phyloP scores from a whole-genome alignment of 257 asterid species.

The Schizonepeta tenuifolia region DNA sequence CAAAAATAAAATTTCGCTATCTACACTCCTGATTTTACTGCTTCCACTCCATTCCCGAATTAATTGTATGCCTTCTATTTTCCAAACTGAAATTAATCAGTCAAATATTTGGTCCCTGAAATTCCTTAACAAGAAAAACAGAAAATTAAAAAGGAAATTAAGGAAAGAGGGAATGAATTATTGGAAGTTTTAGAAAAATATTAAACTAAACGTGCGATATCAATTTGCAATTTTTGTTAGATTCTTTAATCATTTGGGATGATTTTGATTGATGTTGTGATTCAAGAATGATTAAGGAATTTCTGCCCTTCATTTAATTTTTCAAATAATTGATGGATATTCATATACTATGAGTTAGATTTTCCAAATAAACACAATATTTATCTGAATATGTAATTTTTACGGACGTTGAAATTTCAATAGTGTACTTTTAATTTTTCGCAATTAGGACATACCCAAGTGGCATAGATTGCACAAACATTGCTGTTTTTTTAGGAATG shows the following conservation, averaged over 20 bases:
- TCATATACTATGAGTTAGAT: background rate
- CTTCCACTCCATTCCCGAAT: conserved; percentile 25
- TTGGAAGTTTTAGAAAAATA: background rate
- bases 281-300: background rate
- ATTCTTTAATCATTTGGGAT: background rate
- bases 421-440: no score
- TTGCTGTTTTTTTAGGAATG: no score
- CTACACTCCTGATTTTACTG: conserved; percentile 42
- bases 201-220: background rate
- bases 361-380: no score
- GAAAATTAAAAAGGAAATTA: background rate
- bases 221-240: background rate
- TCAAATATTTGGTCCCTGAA: conserved; percentile 32
- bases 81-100: conserved; percentile 9
- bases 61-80: conserved; percentile 21
- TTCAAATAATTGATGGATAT: background rate
- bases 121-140: conserved; percentile 33
- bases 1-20: conserved; percentile 29
- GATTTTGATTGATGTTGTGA: background rate
- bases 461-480: no score
- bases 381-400: no score
- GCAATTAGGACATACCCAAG: no score
- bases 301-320: background rate
- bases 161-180: background rate
- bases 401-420: no score